Conservation (phyloP, 75 land plant genomes). For the Larix kaempferi region DNA sequence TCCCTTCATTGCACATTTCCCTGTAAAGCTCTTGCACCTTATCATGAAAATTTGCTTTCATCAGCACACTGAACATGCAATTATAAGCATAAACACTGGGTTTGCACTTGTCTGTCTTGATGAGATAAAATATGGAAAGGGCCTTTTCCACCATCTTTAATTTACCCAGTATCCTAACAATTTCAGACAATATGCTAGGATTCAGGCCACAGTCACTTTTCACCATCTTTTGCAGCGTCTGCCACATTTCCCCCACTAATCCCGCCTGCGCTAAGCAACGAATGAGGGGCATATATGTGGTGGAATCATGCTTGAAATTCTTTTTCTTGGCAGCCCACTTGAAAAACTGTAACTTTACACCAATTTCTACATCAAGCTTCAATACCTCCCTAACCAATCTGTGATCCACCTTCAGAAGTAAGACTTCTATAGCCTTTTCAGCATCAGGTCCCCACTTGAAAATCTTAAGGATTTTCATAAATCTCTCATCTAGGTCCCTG, state of each 20-base stretch:
- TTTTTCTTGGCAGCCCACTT: conserved; percentile 64
- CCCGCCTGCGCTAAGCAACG: conserved; percentile 48
- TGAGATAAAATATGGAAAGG: conserved; percentile 57
- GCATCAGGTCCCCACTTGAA: conserved; percentile 83
- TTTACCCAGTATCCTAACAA: conserved; percentile 58
- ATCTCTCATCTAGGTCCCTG: conserved; percentile 52
- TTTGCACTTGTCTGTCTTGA: conserved; percentile 42
- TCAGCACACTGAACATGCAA: conserved; percentile 54
- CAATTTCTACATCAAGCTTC: conserved; percentile 54
- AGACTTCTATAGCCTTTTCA: conserved; percentile 65
- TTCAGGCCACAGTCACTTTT: conserved; percentile 32
- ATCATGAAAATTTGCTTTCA: conserved; percentile 56
- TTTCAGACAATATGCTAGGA: conserved; percentile 42
- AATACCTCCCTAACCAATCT: conserved; percentile 53
- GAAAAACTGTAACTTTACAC: conserved; percentile 58
- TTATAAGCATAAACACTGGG: conserved; percentile 62
- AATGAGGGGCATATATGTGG: conserved; percentile 58
- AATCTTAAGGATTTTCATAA: conserved; percentile 65
- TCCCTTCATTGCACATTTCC: conserved; percentile 75
- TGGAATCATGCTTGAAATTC: conserved; percentile 55
- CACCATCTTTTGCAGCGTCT: conserved; percentile 58
- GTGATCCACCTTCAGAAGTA: conserved; percentile 60
- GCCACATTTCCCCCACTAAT: conserved; percentile 66
- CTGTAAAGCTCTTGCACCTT: conserved; percentile 66
- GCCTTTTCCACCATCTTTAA: conserved; percentile 77